Conservation (phyloP, 257 asterid genomes). For the Nicotiana noctiflora region DNA sequence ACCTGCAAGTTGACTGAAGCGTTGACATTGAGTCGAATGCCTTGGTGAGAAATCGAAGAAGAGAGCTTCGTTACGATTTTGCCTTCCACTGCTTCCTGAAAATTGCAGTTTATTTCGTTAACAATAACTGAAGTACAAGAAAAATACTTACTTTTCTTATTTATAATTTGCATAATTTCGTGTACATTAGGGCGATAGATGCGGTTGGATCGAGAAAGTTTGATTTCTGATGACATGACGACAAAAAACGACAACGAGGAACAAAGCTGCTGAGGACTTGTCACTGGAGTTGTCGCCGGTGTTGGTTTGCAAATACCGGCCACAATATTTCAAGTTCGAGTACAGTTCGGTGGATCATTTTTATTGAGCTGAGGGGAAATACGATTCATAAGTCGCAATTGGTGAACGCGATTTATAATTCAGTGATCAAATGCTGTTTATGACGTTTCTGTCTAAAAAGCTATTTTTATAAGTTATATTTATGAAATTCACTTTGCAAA, state of each 20-base stretch:
- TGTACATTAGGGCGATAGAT: conserved; percentile 57
- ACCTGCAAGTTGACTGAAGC: conserved; percentile 84
- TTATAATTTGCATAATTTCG: background rate
- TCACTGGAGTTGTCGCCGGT: background rate
- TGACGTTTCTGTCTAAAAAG: too few relatives aligned
- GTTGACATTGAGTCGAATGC: conserved; percentile 57
- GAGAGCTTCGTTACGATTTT: conserved; percentile 42
- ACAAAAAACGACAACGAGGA: background rate
- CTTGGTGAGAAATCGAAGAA: conserved; percentile 61
- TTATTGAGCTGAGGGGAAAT: too few relatives aligned
- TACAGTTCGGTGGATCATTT: too few relatives aligned
- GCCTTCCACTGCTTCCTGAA: conserved; percentile 62
- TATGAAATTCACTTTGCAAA: too few relatives aligned
- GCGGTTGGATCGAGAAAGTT: conserved; percentile 66
- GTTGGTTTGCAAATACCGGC: too few relatives aligned
- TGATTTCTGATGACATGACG: conserved; percentile 64
- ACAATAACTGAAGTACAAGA: background rate
- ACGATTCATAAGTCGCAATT: too few relatives aligned
- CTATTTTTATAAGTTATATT: too few relatives aligned
- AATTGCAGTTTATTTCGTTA: background rate
- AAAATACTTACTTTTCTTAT: background rate
- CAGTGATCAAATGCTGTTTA: too few relatives aligned
- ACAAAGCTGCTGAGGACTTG: background rate
- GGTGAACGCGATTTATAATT: too few relatives aligned
- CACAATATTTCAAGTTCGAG: too few relatives aligned